Conservation (phyloP, 73 alveolate species). For the Paramecium sonneborni region DNA sequence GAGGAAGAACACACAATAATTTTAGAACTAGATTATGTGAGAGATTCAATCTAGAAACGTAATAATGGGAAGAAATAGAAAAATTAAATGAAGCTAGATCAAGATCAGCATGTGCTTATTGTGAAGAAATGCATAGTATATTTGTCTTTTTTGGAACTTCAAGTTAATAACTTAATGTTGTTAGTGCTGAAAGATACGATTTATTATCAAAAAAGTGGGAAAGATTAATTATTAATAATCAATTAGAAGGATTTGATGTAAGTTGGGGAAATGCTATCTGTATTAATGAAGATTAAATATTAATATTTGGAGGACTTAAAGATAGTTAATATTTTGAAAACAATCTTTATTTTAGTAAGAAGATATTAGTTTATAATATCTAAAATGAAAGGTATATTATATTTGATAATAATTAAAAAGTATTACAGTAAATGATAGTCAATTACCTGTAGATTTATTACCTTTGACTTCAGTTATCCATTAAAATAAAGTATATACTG, state of each 20-base stretch:
- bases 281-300: slow-evolving; percentile 16
- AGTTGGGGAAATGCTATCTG: not conserved
- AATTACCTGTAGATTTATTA: slow-evolving; percentile 22
- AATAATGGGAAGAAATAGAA: slow-evolving; percentile 40
- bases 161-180: not conserved
- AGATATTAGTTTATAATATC: not conserved
- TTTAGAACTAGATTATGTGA: slow-evolving; percentile 45
- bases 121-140: not conserved
- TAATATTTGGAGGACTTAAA: slow-evolving; percentile 27
- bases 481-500: not conserved
- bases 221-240: not conserved
- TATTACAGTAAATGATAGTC: not conserved
- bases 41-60: slow-evolving; percentile 14
- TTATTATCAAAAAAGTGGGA: not conserved
- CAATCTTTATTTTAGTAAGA: not conserved
- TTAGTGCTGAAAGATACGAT: slow-evolving; percentile 19
- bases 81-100: slow-evolving; percentile 15
- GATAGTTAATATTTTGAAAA: slow-evolving; percentile 24
- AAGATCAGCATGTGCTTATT: slow-evolving; percentile 37
- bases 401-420: not conserved
- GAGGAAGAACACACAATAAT: slow-evolving; percentile 49
- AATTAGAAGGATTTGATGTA: not conserved
- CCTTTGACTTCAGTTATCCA: slow-evolving; percentile 7
- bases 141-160: slow-evolving; percentile 5
- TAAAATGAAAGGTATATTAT: not conserved